These are phyloP conservation scores for Kodamaea restingae DNA, from an alignment of 805 yeast species.

Conservation along the genomic window DNA sequence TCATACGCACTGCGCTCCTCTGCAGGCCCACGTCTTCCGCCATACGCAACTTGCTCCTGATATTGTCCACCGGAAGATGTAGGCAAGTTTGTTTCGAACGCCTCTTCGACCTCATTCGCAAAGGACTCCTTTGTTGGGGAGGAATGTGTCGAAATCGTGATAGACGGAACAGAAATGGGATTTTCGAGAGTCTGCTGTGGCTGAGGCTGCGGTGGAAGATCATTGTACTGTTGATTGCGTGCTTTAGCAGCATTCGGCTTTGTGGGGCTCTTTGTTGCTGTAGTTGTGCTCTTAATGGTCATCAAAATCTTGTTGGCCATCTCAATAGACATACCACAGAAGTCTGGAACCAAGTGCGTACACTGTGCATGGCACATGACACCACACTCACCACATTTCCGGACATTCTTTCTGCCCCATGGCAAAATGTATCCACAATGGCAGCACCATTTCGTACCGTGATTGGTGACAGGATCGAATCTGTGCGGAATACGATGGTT, in stretches of 20 bases:
- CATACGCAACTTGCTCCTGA: slow-evolving; percentile 26
- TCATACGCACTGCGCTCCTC: slow-evolving; percentile 2
- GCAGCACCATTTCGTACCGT: slow-evolving; percentile 99
- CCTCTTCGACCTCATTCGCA: slow-evolving; percentile 8
- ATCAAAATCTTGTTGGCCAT: slow-evolving; percentile 85
- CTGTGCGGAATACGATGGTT: slow-evolving; percentile 97
- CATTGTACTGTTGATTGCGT: slow-evolving; percentile 5
- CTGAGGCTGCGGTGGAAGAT: slow-evolving; percentile 3
- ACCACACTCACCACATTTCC: slow-evolving; percentile 92
- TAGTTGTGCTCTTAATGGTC: slow-evolving; percentile 83
- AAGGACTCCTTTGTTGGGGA: slow-evolving; percentile 2
- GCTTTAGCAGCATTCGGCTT: slow-evolving; percentile 9
- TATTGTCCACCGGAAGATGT: slow-evolving; percentile 23
- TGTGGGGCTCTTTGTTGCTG: slow-evolving; percentile 23
- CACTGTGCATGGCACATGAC: slow-evolving; percentile 92
- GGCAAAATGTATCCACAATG: slow-evolving; percentile 97
- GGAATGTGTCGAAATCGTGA: slow-evolving; percentile 6
- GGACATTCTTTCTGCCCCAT: slow-evolving; percentile 87
- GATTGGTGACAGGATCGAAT: slow-evolving; percentile 85
- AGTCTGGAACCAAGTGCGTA: slow-evolving; percentile 93
- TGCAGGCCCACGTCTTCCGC: slow-evolving; percentile 20
- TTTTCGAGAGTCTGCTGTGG: slow-evolving; percentile 1
- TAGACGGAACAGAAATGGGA: slow-evolving; percentile 8
- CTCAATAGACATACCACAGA: slow-evolving; percentile 98
- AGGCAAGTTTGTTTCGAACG: slow-evolving; percentile 22